Evolutionary conservation across 2,329 filamentous ascomycete species (phyloP), one percentile per base, ranked within the genome.

Genomic region (Samsoniella hepiali): DNA sequence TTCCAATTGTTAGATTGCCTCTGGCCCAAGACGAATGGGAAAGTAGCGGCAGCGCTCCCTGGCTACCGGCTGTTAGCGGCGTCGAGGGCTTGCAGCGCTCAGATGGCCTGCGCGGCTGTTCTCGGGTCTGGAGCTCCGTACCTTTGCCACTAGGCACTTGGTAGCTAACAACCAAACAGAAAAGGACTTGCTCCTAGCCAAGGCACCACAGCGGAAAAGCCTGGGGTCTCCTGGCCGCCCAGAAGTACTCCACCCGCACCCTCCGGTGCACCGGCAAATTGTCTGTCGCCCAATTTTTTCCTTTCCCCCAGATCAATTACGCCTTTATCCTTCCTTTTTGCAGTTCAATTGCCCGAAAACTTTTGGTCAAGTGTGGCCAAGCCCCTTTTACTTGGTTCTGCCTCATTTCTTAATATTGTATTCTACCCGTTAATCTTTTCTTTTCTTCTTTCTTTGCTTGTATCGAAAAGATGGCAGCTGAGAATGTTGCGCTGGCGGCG

Each of bases 391-490:
- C 42, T 57, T 50, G 34, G 15, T 55, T 17, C 50, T 34, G 57
- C 27, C 38, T 58, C 47, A 34, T 47, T 58, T 22, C 49, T 40
- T 61, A 13, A 45, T 45, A 36, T 56, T 64, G 34, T 62, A 58
- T 58, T 58, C 44, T 57, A 47, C 22, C 15, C 32, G 36, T 58
- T 54, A 31, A 53, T 51, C 17, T n/a, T 44, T 34, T 50, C 51
- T 44, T 27, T 42, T 47, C 49, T 56, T 44, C 17, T 45, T 31
- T 56, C 38, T 54, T 45, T 61, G 22, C 44, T 64, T 58, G 50
- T 64, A 47, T 40, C 32, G 36, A 57, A 57, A 62, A 57, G 36
- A 64, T 64, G 63, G 58, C 63, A 36, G 58, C 58, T 36, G 57
- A 64, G 38, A 53, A 62, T 34, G 38, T 32, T 3, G 40, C 58